Evolutionary conservation across 1,284 basidiomycete species (phyloP).

Genomic region (Sporisorium exsertum): DNA sequence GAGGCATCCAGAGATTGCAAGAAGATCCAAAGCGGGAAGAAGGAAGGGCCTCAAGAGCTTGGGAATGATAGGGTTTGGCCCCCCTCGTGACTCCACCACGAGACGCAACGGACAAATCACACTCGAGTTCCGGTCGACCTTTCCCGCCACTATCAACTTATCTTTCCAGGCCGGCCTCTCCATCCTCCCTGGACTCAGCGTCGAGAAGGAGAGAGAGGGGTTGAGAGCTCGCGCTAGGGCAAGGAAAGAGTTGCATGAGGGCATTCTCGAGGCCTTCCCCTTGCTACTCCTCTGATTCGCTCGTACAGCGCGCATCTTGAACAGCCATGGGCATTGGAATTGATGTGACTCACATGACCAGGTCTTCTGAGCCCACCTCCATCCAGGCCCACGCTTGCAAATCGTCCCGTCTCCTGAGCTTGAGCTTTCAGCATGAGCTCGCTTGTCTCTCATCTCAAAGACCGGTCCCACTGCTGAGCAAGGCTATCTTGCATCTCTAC

Average conservation of each 20-base stretch:
- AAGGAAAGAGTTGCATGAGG: background rate
- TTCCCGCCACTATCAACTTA: background rate
- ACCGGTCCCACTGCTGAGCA: background rate
- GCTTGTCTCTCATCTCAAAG: too few species aligned
- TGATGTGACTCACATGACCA: background rate
- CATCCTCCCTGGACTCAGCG: background rate
- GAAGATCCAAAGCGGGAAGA: background rate
- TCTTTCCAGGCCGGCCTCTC: background rate
- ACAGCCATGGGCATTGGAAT: background rate
- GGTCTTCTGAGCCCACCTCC: conserved; percentile 1
- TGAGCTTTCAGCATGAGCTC: background rate
- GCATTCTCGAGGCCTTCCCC: background rate
- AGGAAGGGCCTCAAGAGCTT: background rate
- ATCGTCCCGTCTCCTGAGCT: background rate
- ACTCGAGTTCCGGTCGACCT: background rate
- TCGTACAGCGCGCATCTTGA: background rate
- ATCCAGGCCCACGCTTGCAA: background rate
- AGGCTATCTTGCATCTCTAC: background rate
- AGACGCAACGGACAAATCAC: background rate
- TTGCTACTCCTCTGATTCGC: background rate
- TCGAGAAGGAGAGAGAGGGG: background rate
- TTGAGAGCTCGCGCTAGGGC: background rate
- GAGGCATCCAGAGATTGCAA: background rate
- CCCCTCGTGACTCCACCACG: conserved; percentile 1
- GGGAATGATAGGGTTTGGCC: background rate